These are phyloP conservation scores for Salinomyces thailandicus DNA, from an alignment of 2,329 filamentous ascomycete genomes.

Conservation along the genomic window DNA sequence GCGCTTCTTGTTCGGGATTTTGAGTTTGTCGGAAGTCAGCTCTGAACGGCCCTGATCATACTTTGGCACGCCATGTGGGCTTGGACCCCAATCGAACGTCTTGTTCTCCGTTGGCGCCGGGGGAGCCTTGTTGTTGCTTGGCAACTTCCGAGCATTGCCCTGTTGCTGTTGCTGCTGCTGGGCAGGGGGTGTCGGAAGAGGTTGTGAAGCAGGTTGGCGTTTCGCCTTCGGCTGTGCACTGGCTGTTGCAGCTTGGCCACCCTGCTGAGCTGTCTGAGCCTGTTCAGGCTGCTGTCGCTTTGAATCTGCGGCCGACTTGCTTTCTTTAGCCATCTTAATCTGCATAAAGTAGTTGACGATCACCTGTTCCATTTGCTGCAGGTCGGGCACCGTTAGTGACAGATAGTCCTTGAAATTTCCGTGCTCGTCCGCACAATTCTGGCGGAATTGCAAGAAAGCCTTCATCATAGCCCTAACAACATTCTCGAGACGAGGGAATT, in stretches of 20 bases:
- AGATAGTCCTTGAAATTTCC: conserved; percentile 21
- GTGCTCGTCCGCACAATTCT: conserved; percentile 17
- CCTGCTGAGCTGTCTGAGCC: conserved; percentile 7
- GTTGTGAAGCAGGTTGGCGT: conserved; percentile 1
- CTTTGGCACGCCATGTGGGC: conserved; percentile 46
- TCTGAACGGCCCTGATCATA: conserved; percentile 41
- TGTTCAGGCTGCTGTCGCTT: conserved; percentile 7
- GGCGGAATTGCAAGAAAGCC: conserved; percentile 16
- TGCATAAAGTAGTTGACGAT: conserved; percentile 18
- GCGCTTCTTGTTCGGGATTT: conserved; percentile 47
- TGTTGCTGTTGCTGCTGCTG: conserved; percentile 8
- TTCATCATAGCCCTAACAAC: conserved; percentile 18
- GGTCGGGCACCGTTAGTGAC: conserved; percentile 16
- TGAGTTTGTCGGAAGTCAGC: conserved; percentile 47
- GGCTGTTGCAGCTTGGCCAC: conserved; percentile 7
- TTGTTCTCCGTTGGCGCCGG: conserved; percentile 26
- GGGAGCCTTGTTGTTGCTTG: conserved; percentile 17
- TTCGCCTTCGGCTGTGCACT: conserved; percentile 8
- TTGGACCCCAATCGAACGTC: conserved; percentile 23
- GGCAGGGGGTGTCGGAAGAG: neutral
- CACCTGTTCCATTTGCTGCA: conserved; percentile 15
- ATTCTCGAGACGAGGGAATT: conserved; percentile 11
- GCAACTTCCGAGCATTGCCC: conserved; percentile 17
- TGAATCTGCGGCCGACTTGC: conserved; percentile 8
- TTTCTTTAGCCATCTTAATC: conserved; percentile 18